Percentiles rank a stretch among this genome's conserved stretches.
Evolutionary conservation across 2,329 filamentous ascomycete species (phyloP).

Genomic region (Hypomyces perniciosus): DNA sequence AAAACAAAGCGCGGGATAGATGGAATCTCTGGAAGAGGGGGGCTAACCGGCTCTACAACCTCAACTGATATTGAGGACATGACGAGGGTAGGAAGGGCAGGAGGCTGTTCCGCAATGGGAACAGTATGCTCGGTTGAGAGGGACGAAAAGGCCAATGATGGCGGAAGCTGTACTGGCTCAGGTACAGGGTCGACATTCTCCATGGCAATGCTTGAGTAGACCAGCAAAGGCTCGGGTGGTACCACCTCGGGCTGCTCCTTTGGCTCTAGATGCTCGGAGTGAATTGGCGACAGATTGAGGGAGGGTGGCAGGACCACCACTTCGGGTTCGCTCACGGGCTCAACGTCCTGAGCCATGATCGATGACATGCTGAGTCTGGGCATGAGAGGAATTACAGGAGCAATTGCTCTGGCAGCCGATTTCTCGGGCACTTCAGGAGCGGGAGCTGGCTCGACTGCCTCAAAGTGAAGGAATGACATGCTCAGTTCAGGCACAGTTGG

Average conservation of each 20-base stretch:
- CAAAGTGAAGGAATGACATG: constrained; percentile 25
- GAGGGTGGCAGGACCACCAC: constrained; percentile 8
- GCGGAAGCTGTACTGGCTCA: constrained; percentile 19
- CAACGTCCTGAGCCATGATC: constrained; percentile 28
- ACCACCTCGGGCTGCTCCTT: constrained; percentile 23
- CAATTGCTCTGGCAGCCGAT: constrained; percentile 16
- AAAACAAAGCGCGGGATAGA: constrained; percentile 32
- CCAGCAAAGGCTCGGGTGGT: constrained; percentile 20
- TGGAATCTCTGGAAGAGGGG: constrained; percentile 17
- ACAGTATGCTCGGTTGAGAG: constrained; percentile 28
- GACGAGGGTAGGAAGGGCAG: constrained; percentile 24
- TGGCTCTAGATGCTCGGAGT: constrained; percentile 24
- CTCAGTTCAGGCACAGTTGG: constrained; percentile 18
- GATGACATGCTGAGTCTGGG: constrained; percentile 20
- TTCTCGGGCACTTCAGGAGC: constrained; percentile 9
- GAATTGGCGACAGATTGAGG: constrained; percentile 20
- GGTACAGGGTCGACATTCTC: constrained; percentile 30
- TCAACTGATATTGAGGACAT: constrained; percentile 33
- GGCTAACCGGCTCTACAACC: constrained; percentile 24
- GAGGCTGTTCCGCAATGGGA: constrained; percentile 24
- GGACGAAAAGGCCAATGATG: constrained; percentile 23
- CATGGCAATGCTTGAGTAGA: constrained; percentile 27
- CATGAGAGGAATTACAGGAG: constrained; percentile 10
- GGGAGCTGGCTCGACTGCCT: constrained; percentile 25
- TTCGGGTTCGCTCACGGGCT: constrained; percentile 25